Evolutionary conservation across 2,329 filamentous ascomycete species (phyloP).

Genomic region (Fusarium humuli): DNA sequence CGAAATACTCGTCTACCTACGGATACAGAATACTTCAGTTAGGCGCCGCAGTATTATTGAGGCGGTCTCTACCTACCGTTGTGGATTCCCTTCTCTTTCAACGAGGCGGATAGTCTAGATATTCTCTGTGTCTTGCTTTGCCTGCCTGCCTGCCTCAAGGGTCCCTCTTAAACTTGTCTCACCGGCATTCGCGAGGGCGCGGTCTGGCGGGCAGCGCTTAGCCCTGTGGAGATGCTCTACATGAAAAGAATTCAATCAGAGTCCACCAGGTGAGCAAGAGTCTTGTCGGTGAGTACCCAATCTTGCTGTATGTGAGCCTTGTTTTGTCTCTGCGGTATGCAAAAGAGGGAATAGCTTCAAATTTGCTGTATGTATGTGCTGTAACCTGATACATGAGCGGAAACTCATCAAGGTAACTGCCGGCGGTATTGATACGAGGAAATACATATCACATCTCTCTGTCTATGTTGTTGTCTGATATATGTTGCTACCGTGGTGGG

Average conservation of each 20-base stretch:
- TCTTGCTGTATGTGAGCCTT: conserved; percentile 16
- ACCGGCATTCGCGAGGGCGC: conserved; percentile 28
- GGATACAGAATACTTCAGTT: background rate
- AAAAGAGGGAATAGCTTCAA: conserved; percentile 5
- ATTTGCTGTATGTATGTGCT: conserved; percentile 20
- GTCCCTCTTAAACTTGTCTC: background rate
- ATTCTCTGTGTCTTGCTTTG: background rate
- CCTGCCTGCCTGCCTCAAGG: background rate
- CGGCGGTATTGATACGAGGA: conserved; percentile 21
- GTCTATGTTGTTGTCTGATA: background rate
- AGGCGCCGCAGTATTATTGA: background rate
- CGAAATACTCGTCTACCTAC: background rate
- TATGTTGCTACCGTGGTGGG: conserved; percentile 23
- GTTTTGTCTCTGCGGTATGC: background rate
- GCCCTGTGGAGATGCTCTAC: background rate
- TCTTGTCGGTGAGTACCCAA: conserved; percentile 37
- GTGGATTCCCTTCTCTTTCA: conserved; percentile 1
- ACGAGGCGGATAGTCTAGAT: background rate
- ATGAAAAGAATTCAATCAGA: background rate
- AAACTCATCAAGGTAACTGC: conserved; percentile 29
- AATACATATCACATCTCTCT: background rate
- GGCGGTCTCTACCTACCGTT: conserved; percentile 2
- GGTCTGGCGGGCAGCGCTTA: conserved; percentile 29
- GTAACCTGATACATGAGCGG: conserved; percentile 34
- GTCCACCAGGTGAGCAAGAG: background rate